phyloP scores from a whole-genome alignment of 139 green algal genomes.

The Chlorella sp. region DNA sequence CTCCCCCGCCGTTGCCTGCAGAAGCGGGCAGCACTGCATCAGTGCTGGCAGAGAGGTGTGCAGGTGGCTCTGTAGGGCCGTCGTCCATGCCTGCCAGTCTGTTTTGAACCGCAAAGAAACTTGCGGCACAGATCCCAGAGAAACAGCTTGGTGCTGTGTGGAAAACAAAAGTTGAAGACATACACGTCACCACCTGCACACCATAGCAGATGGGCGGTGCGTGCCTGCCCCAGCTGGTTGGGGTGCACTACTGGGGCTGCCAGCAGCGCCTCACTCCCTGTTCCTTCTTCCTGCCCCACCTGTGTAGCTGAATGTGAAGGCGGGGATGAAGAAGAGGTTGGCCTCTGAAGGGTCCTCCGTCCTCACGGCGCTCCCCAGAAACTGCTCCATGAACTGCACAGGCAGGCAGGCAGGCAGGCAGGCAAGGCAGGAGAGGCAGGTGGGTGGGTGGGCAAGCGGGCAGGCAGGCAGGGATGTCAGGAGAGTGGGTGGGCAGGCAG shows the following conservation, averaged over 20 bases:
- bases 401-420: neutral
- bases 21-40: neutral
- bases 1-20: neutral
- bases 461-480: neutral
- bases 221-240: too few species aligned
- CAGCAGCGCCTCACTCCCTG: too few species aligned
- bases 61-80: too few species aligned
- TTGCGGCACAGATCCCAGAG: too few species aligned
- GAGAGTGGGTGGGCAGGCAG: neutral
- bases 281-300: neutral
- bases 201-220: too few species aligned
- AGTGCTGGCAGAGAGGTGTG: too few species aligned
- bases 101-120: too few species aligned
- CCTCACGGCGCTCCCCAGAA: neutral
- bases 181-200: too few species aligned
- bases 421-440: neutral
- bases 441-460: neutral
- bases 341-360: neutral
- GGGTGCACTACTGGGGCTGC: too few species aligned
- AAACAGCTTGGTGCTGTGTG: too few species aligned
- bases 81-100: too few species aligned
- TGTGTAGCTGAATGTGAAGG: neutral
- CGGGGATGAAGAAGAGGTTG: neutral
- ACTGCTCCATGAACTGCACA: neutral
- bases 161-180: too few species aligned